A percentile compares a stretch with the other conserved stretches of the same genome.
phyloP scores from a whole-genome alignment of 768 basidiomycete genomes.

The Kwoniella heveanensis region DNA sequence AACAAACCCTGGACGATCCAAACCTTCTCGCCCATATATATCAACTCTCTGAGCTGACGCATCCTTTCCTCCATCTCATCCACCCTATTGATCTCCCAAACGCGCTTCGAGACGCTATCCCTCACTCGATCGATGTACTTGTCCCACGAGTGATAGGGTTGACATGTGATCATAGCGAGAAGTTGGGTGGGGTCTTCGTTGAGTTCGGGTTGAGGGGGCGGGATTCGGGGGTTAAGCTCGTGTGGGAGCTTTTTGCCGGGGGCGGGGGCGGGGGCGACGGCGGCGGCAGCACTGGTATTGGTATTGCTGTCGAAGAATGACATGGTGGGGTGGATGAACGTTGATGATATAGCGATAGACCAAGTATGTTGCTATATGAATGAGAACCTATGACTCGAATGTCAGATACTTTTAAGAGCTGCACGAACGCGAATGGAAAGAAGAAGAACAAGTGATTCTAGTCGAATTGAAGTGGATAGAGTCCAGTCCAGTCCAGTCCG shows the following conservation, averaged over 20 bases:
- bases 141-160: conserved; percentile 39
- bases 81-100: conserved; percentile 35
- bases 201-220: background rate
- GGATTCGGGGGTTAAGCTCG: conserved; percentile 4
- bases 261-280: background rate
- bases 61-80: conserved; percentile 27
- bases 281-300: background rate
- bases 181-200: conserved; percentile 18
- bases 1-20: conserved; percentile 36
- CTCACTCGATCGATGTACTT: conserved; percentile 28
- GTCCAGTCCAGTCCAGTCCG: too few species aligned
- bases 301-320: too few species aligned
- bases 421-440: too few species aligned
- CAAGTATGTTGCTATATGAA: too few species aligned
- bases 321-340: too few species aligned
- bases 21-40: conserved; percentile 19
- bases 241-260: background rate
- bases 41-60: conserved; percentile 15
- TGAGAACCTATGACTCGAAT: too few species aligned
- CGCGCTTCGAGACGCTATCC: conserved; percentile 17
- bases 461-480: too few species aligned
- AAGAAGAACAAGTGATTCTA: too few species aligned
- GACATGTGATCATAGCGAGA: conserved; percentile 30
- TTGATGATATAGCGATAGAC: too few species aligned
- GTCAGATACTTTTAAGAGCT: too few species aligned